Evolutionary conservation across 352 stramenopile species (phyloP), one percentile per base, ranked within the genome.

Genomic region (Phytophthora multivora): DNA sequence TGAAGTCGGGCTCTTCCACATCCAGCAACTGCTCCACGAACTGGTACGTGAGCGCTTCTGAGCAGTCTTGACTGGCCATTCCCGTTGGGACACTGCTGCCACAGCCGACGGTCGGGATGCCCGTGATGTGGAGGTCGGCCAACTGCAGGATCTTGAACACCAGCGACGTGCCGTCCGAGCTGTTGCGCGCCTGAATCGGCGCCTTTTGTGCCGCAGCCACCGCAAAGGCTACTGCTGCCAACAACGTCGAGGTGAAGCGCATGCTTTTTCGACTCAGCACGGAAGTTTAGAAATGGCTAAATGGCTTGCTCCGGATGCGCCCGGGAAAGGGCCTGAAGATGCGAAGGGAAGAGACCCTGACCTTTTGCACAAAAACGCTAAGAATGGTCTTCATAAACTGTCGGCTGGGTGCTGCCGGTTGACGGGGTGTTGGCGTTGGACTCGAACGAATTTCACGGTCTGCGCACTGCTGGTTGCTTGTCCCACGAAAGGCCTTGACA

Each of bases 71-170:
- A 8, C 63, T 65, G 21, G 51, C 23, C 64, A 81, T 73, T 7
- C 63, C 60, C 19, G 36, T 52, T 19, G 51, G 66, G 40, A 58
- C 35, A 18, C 46, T 55, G 19, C 19, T 49, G 39, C 68, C 54
- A 33, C 75, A 83, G 10, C 63, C 39, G 23, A 72, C 53, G 5
- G 63, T 71, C 10, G 71, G 58, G 35, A 86, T 69, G 45, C 75
- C 79, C 0, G 79, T 73, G 43, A 77, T 76, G 60, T 88, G 79
- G 38, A 88, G 59, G 36, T 88, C 79, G 6, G 79, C 71, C 19
- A 88, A 51, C 47, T 89, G 80, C 9, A 89, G 28, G 19, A 89
- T 72, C 41, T 83, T 87, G 63, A 87, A 89, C 38, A 54, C 40
- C 15, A 85, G 38, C 38, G 59, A 73, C 9, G 50, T 38, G 31